phyloP scores from a whole-genome alignment of 129 eudicot genomes.

The Glebionis coronaria region DNA sequence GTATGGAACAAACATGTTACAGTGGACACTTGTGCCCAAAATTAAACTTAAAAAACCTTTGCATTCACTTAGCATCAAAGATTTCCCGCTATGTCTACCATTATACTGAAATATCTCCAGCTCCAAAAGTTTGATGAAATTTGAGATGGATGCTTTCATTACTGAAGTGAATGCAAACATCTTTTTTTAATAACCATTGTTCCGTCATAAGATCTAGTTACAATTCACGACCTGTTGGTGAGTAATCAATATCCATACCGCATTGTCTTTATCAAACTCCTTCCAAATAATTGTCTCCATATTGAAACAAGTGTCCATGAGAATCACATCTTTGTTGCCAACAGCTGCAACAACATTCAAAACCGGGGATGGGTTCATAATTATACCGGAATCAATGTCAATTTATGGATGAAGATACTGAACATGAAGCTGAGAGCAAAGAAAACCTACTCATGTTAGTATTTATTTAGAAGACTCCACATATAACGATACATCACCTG shows the following conservation, averaged over 20 bases:
- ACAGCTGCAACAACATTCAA: constrained; percentile 69
- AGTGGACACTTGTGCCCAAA: neutral
- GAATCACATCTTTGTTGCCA: constrained; percentile 55
- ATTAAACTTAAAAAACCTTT: constrained; percentile 45
- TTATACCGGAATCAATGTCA: constrained; percentile 74
- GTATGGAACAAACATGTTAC: neutral
- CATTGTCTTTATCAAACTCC: neutral
- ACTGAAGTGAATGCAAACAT: neutral
- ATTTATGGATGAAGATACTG: constrained; percentile 67
- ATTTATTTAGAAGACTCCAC: neutral
- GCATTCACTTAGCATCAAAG: constrained; percentile 97
- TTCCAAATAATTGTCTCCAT: too few relatives aligned
- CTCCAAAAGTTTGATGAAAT: constrained; percentile 29
- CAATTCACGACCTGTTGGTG: constrained; percentile 99
- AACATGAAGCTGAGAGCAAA: constrained; percentile 67
- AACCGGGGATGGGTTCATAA: constrained; percentile 75
- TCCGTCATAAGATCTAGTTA: constrained; percentile 96
- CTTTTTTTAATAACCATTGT: constrained; percentile 37
- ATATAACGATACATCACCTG: neutral
- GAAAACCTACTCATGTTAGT: constrained; percentile 9
- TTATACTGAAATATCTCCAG: constrained; percentile 79
- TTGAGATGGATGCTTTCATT: neutral
- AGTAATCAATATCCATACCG: constrained; percentile 97
- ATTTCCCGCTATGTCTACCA: constrained; percentile 99
- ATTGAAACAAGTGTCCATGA: too few relatives aligned